Base-by-base conservation (phyloP, 176 grass and related monocot species). In the Guadua angustifolia region DNA sequence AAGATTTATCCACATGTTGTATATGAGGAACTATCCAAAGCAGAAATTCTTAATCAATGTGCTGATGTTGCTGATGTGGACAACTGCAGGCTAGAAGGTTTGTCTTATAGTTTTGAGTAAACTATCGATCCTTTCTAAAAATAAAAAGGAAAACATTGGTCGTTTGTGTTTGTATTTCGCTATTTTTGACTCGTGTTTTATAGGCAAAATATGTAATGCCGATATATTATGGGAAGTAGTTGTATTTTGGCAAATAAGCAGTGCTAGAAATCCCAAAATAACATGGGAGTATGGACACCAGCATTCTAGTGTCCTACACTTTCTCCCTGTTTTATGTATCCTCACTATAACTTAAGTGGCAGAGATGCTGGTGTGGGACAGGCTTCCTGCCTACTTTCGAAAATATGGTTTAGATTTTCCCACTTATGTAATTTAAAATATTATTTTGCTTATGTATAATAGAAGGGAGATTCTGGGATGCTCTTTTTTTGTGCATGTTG, bases 1-100 rank as follows among this genome's bases (percentile, higher is more conserved):
- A 82, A 91, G 70, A 89, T 83, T 74, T 99, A 99, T 64, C 96
- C 93, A 39, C 96, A 95, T 94, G 82, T 99, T 86, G 96, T 99
- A 69, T 83, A 92, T 11, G 93, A 99, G 80, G 96, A 99, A 71
- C 72, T 89, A 21, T 87, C 89, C 66, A 92, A 90, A 71, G 88
- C 87, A 71, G 91, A 93, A 93, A 84, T 77, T 73, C 77, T 77
- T 82, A 66, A 90, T 78, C 79, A 92, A 63, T 92, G 64, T 74
- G 14, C 68, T 43, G 78, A 87, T 24, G 33, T 71, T 84, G 32
- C 62, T 3, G 72, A 72, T 86, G 53, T 13, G 24, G 81, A 86
- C 74, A 90, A 79, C 69, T 94, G 71, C 84, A 82, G 71, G 36
- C 45, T 95, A 70, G 96, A 99, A 95, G 96, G 96, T 93, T 81